Evolutionary conservation across 2,329 filamentous ascomycete genomes (phyloP), one percentile per base, ranked within the genome.

Genomic region (Cytospora chrysosperma): DNA sequence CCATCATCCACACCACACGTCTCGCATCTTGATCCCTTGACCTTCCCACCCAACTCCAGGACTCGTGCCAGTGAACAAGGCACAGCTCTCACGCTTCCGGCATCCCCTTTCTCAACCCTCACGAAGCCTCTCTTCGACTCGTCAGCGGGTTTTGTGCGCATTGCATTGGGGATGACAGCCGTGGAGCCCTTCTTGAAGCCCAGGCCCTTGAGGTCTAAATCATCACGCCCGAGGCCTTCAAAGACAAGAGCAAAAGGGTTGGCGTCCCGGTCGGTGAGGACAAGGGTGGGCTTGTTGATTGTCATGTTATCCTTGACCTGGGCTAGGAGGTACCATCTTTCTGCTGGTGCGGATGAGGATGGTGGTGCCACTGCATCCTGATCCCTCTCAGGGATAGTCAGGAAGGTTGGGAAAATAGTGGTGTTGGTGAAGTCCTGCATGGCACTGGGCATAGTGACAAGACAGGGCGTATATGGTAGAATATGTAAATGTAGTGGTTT

Each of bases 201-300:
- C 2, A 68, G 61, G 9, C 49, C 55, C 37, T 66, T 68, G 6
- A 79, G 53, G 72, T 76, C 69, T 66, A 75, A 69, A 8, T 74
- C 70, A 64, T 74, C 74, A 43, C 75, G 71, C 12, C 67, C 75
- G 27, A 71, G 67, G 34, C 78, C 78, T 63, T 79, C 78, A 61
- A 81, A 83, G 0, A 78, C 76, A 9, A 82, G 73, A 3, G 80
- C 80, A 67, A 82, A 82, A 37, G 77, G 72, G 24, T 70, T 67
- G 49, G 73, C 72, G 49, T 69, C 66, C 40, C 74, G 71, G 73
- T 83, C 81, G 37, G 72, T 71, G 21, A 76, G 75, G 58, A 82
- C 77, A 1, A 82, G 75, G 4, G 81, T 83, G 7, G 81, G 80
- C 66, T 81, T 78, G 24, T 75, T 82, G 67, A 83, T 80, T 49